Evolutionary conservation across 2,329 filamentous ascomycete species (phyloP), one percentile per base, ranked within the genome.

Genomic region (Geosmithia flava): DNA sequence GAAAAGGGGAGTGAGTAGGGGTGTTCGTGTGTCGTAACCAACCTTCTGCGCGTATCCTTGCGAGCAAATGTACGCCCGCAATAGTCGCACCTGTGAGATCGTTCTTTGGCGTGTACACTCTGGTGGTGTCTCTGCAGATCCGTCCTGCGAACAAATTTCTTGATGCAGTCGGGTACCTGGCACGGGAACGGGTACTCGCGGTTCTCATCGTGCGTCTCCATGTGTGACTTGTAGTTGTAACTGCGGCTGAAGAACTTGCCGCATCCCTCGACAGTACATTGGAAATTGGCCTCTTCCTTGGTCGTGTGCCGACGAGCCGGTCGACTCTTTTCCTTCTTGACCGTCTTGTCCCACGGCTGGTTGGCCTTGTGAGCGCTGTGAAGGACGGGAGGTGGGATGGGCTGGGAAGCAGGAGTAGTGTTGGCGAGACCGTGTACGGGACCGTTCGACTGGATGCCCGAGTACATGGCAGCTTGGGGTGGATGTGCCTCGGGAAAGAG

Each of bases 191-290:
- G 80, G 56, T 85, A 86, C 56, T 79, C 78, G 49, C 84, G 75
- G 50, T 78, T 75, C 15, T 86, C 80, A 58, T 93, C 81, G 59
- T 95, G 89, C 1, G 82, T 90, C 58, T 90, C 83, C 74, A 90
- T 76, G 62, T 95, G 89, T 29, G 87, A 85, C 58, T 86, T 89
- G 67, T 83, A 87, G 65, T 95, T 95, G 68, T 91, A 94, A 57
- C 80, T 83, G 52, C 89, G 74, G 54, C 86, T 87, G 61, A 95
- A 95, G 16, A 83, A 75, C 62, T 84, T 87, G 7, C 83, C 81
- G 59, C 89, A 95, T 2, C 81, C 72, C 50, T 80, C 74, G 37
- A 80, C 69, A 48, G 73, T 69, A 59, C 89, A 95, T 53, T 77
- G 72, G 62, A 79, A 84, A 55, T 81, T 86, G 48, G 83, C 84